Evolutionary conservation across 306 rosid genomes (phyloP).

Genomic region (Myrica gale): DNA sequence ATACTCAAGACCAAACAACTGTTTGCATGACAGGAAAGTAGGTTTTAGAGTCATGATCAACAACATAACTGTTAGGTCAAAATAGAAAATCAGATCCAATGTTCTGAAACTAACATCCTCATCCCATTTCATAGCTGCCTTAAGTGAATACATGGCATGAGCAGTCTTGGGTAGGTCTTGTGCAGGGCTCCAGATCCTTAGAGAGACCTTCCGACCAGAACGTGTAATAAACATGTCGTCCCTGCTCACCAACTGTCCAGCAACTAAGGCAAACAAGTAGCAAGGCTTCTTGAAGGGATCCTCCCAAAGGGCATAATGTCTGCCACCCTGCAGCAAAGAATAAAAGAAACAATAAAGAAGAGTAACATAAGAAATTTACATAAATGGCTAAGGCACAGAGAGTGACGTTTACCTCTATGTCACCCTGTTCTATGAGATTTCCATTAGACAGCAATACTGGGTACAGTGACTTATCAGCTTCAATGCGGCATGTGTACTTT

Average conservation of each 20-base stretch:
- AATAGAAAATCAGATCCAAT: slow-evolving; percentile 21
- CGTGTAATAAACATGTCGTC: slow-evolving; percentile 69
- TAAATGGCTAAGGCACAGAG: slow-evolving; percentile 4
- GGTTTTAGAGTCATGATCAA: slow-evolving; percentile 26
- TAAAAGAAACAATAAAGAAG: slow-evolving; percentile 18
- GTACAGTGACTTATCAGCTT: slow-evolving; percentile 78
- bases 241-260: slow-evolving; percentile 88
- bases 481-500: slow-evolving; percentile 76
- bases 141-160: slow-evolving; percentile 92
- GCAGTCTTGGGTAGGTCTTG: slow-evolving; percentile 83
- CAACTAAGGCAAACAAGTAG: slow-evolving; percentile 98
- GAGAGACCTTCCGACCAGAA: slow-evolving; percentile 76
- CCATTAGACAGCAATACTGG: slow-evolving; percentile 97
- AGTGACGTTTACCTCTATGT: slow-evolving; percentile 65
- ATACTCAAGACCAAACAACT: slow-evolving; percentile 97
- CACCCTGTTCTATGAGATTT: slow-evolving; percentile 81
- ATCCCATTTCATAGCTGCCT: slow-evolving; percentile 99
- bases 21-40: slow-evolving; percentile 30
- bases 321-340: slow-evolving; percentile 69
- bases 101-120: slow-evolving; percentile 71
- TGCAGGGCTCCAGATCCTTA: slow-evolving; percentile 95
- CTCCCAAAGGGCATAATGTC: slow-evolving; percentile 90
- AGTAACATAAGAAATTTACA: slow-evolving; percentile 20
- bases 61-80: slow-evolving; percentile 16
- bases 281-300: slow-evolving; percentile 98